Base-by-base conservation (phyloP, 352 stramenopile genomes). In the Phytophthora ramorum region DNA sequence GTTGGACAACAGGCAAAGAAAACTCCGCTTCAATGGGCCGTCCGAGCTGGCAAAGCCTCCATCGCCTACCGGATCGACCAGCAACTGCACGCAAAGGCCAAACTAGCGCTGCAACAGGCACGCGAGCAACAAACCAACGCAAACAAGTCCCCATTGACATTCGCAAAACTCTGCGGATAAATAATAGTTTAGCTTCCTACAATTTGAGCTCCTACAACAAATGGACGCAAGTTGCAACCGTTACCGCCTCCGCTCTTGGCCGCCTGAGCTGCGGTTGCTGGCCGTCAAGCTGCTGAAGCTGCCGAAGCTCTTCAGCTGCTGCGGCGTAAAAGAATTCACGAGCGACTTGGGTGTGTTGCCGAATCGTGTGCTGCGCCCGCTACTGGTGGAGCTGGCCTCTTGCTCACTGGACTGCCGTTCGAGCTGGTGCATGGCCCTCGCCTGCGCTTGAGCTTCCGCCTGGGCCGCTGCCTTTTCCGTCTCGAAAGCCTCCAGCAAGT, bases 21-120 rank as follows among this genome's bases (percentile, higher is more conserved):
- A 58, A 92, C 84, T 3, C 86, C 86, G 14, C 59, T 93, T 40
- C 83, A 92, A 49, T 95, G 84, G 81, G 86, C 84, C 1, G 70
- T 89, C 5, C 72, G 76, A 13, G 79, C 79, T 16, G 86, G 86
- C 41, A 87, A 92, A 60, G 82, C 84, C 0, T 90, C 86, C 13
- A 67, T 91, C 41, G 77, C 81, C 34, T 92, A 95, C 59, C 81
- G 83, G 24, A 71, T 95, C 19, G 86, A 95, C 48, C 84, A 93
- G 69, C 80, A 88, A 82, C 53, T 91, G 17, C 78, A 88, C 30
- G 79, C 70, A 13, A 71, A 75, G 47, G 66, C 62, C 19, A 89
- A 84, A 58, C 35, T 68, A 17, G 65, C 59, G 40, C 54, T 63
- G 38, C 67, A 65, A 30, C 60, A 72, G 63, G 50, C 70, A 51